These are phyloP conservation scores for Lodderomyces theae DNA, from an alignment of 1,139 yeast species.

Conservation along the genomic window DNA sequence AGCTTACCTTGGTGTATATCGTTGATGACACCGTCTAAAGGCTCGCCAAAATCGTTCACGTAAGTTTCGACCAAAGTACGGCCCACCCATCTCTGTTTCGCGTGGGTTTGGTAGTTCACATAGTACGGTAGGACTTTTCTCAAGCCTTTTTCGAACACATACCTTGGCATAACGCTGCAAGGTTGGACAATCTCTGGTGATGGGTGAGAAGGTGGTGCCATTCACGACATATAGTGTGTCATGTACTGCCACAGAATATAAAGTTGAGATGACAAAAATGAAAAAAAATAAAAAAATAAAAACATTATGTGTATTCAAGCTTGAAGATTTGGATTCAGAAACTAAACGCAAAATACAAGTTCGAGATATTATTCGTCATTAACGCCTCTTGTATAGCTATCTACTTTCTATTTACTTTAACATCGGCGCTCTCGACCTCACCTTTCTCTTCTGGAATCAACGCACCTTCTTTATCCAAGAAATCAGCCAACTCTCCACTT, in stretches of 20 bases:
- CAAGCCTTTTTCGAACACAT: constrained; percentile 36
- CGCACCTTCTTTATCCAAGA: constrained; percentile 76
- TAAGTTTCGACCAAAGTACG: constrained; percentile 43
- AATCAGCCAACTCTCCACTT: constrained; percentile 81
- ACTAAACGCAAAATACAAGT: too few species aligned
- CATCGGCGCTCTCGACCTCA: constrained; percentile 27
- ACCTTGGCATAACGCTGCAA: constrained; percentile 8
- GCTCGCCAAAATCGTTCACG: constrained; percentile 43
- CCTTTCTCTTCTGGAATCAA: constrained; percentile 67
- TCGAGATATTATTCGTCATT: too few species aligned
- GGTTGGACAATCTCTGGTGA: too few species aligned
- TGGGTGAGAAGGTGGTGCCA: too few species aligned
- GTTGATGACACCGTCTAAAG: constrained; percentile 19
- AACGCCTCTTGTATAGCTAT: background rate
- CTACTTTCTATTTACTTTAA: constrained; percentile 31
- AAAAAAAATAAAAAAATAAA: too few species aligned
- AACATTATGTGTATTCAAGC: too few species aligned
- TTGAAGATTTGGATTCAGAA: too few species aligned
- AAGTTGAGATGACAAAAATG: too few species aligned
- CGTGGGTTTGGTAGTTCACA: constrained; percentile 35
- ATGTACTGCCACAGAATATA: too few species aligned
- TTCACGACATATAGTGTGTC: too few species aligned
- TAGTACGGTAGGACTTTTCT: constrained; percentile 49
- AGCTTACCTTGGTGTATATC: constrained; percentile 27
- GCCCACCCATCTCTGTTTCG: constrained; percentile 51